Evolutionary conservation across 2,329 filamentous ascomycete species (phyloP).

Genomic region (Purpureocillium lavendulum): DNA sequence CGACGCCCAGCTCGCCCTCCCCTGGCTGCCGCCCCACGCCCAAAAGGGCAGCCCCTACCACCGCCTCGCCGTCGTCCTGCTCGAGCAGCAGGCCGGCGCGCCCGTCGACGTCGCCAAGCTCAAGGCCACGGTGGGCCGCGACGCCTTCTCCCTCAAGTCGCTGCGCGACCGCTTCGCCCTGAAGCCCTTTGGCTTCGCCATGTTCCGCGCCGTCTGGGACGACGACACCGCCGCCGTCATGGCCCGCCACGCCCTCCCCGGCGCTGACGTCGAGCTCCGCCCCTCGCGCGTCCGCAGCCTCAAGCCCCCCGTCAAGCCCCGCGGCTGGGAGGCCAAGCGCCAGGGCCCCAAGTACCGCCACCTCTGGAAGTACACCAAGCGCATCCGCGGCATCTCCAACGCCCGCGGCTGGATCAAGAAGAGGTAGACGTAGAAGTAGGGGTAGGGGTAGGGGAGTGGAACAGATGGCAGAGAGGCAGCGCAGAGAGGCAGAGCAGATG

Average conservation of each 20-base stretch:
- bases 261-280: constrained; percentile 78
- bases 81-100: constrained; percentile 64
- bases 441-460: too few relatives aligned
- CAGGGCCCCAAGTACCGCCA: constrained; percentile 56
- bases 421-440: too few relatives aligned
- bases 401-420: constrained; percentile 32
- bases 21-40: constrained; percentile 80
- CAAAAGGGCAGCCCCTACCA: constrained; percentile 91
- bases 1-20: constrained; percentile 59
- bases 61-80: constrained; percentile 72
- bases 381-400: constrained; percentile 40
- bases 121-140: constrained; percentile 43
- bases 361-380: constrained; percentile 57
- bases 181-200: constrained; percentile 67
- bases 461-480: too few relatives aligned
- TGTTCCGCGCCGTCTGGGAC: constrained; percentile 90
- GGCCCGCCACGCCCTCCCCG: constrained; percentile 65
- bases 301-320: constrained; percentile 51
- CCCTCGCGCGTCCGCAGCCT: constrained; percentile 65
- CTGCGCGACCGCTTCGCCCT: constrained; percentile 64
- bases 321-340: constrained; percentile 59
- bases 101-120: constrained; percentile 49
- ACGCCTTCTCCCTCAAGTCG: constrained; percentile 67
- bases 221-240: constrained; percentile 82
- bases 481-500: too few relatives aligned